Percentiles rank a stretch among this genome's conserved stretches.
Conservation (phyloP, 768 basidiomycete species). For the Punctularia strigosozonata region DNA sequence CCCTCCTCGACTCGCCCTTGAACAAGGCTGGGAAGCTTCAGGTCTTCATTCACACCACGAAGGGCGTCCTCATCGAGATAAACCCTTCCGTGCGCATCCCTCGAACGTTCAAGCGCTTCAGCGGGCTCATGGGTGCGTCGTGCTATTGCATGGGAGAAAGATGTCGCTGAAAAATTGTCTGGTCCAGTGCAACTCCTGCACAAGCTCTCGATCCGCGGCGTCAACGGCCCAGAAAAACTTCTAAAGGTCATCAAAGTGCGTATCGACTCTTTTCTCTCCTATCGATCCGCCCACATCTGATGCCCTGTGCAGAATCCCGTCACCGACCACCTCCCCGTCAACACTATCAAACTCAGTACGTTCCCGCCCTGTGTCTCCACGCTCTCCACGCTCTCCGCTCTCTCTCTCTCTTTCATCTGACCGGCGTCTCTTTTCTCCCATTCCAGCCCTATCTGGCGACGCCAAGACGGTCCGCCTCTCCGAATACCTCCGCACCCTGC, state of each 20-base stretch:
- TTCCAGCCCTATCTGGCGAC: constrained; percentile 81
- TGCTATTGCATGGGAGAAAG: background rate
- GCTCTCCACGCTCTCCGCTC: constrained; percentile 1
- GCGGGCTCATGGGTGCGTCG: constrained; percentile 86
- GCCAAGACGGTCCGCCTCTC: constrained; percentile 74
- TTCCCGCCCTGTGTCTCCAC: too few species aligned
- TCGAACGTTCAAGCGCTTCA: constrained; percentile 96
- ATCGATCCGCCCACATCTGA: constrained; percentile 2
- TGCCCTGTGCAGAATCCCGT: constrained; percentile 66
- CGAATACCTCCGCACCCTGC: constrained; percentile 73
- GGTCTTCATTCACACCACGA: constrained; percentile 96
- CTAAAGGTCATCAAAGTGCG: constrained; percentile 91
- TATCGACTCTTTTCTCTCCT: background rate
- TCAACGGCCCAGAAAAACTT: constrained; percentile 93
- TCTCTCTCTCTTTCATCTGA: background rate
- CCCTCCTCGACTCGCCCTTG: constrained; percentile 90
- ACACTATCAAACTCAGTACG: constrained; percentile 92
- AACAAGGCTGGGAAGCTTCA: constrained; percentile 96
- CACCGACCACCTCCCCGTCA: constrained; percentile 85
- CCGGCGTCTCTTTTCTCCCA: too few species aligned
- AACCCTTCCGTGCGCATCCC: constrained; percentile 98
- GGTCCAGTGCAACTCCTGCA: constrained; percentile 87
- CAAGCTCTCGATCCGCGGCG: constrained; percentile 88
- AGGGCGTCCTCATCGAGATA: constrained; percentile 93
- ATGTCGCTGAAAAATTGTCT: background rate